Conservation (phyloP, 139 green algal genomes). For the Tetradesmus lagerheimii region DNA sequence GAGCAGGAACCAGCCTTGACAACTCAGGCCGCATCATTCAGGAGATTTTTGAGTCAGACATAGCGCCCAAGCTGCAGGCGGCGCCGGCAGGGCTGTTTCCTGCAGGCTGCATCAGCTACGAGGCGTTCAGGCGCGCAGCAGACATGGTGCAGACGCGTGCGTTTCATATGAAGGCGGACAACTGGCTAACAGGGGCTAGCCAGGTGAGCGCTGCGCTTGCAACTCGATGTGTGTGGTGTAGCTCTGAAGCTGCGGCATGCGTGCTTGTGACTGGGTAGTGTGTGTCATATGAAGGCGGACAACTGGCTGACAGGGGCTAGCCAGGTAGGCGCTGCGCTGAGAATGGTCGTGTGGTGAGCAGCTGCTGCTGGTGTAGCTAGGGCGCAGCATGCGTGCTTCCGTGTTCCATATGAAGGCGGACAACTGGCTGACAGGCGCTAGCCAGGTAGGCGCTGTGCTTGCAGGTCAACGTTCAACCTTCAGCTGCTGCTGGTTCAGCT, state of each 20-base stretch:
- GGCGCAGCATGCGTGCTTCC: no score
- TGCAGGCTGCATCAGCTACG: background rate
- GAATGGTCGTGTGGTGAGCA: no score
- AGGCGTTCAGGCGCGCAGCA: constrained; percentile 59
- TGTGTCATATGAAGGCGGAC: constrained; percentile 64
- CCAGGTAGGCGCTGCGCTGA: no score
- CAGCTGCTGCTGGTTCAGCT: no score
- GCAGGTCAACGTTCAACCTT: no score
- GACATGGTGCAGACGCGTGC: constrained; percentile 78
- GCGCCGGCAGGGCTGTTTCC: constrained; percentile 63
- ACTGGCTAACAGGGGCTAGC: constrained; percentile 71
- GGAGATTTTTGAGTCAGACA: constrained; percentile 21
- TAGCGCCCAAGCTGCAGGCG: constrained; percentile 41
- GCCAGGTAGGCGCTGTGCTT: constrained; percentile 46
- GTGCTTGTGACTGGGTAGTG: no score
- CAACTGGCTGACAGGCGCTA: constrained; percentile 74
- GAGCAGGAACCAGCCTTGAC: constrained; percentile 14
- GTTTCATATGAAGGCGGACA: constrained; percentile 78
- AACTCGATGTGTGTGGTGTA: background rate
- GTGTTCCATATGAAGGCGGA: constrained; percentile 39
- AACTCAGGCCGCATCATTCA: background rate
- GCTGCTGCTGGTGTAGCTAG: no score
- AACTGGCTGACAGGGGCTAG: constrained; percentile 73
- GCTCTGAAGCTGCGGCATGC: no score
- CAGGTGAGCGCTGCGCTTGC: constrained; percentile 37